Percentiles rank a stretch among this genome's conserved stretches.
These are phyloP conservation scores for Coriaria nepalensis DNA, from an alignment of 306 rosid genomes.

Conservation along the genomic window DNA sequence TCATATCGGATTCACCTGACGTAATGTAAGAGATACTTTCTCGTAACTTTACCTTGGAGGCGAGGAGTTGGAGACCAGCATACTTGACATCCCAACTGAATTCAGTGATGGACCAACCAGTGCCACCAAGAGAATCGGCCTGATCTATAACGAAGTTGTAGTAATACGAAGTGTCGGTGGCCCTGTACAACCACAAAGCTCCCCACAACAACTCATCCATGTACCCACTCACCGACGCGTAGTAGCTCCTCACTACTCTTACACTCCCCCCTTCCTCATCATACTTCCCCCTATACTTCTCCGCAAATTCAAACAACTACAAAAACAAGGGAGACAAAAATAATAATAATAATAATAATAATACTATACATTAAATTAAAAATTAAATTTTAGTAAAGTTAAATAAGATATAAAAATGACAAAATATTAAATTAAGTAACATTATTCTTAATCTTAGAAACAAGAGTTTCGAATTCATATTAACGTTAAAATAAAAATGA, in stretches of 20 bases:
- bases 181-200: conserved; percentile 83
- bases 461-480: too few relatives aligned
- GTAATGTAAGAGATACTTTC: too few relatives aligned
- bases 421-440: too few relatives aligned
- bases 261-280: conserved; percentile 36
- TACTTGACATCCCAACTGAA: conserved; percentile 98
- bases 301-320: conserved; percentile 89
- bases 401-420: too few relatives aligned
- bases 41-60: conserved; percentile 44
- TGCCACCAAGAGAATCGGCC: conserved; percentile 75
- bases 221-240: conserved; percentile 99
- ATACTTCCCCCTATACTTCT: conserved; percentile 71
- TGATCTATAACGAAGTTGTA: conserved; percentile 42
- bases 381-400: too few relatives aligned
- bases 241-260: conserved; percentile 80
- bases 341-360: too few relatives aligned
- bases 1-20: too few relatives aligned
- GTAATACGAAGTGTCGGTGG: conserved; percentile 81
- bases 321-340: not conserved
- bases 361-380: too few relatives aligned
- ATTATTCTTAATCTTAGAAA: too few relatives aligned
- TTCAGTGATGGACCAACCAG: conserved; percentile 86
- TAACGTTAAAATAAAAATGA: too few relatives aligned
- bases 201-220: conserved; percentile 93
- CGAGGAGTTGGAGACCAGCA: conserved; percentile 79